Base-by-base conservation (phyloP, 495 filamentous ascomycete genomes). In the Hypoxylon fuscum region DNA sequence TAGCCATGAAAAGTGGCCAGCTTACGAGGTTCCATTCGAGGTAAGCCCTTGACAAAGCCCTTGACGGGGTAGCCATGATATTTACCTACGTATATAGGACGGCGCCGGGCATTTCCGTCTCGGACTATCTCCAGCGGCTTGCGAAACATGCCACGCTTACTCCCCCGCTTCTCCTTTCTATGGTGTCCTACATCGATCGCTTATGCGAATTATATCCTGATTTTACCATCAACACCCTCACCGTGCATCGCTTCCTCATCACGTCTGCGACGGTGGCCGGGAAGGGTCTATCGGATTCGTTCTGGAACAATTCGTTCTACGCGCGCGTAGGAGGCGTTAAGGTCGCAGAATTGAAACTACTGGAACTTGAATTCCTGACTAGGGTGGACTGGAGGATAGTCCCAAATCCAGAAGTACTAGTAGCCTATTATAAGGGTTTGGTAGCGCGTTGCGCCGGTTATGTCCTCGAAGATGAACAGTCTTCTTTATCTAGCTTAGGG, bases 131-230 rank as follows among this genome's bases (percentile, higher is more conserved):
- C 5, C 88, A 93, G 67, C 89, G 95, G 52, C 81, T 98, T 14
- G 93, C 95, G 9, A 93, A 92, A 42, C 95, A 98, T 73, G 95
- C 95, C 22, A 96, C 93, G 0, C 83, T 98, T 1, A 90, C 90
- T 5, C 93, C 95, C 5, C 93, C 95, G 5, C 90, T 98, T 50
- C 84, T 98, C n/a, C 83, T 98, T n/a, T 93, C 92, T 59, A 98
- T 98, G 93, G 95, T 98, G 49, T 98, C 94, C 71, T 98, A 98
- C 70, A 97, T 98, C 58, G 96, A 98, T 74, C 88, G 90, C n/a
- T 81, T 98, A 14, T 98, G 93, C 74, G 87, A 90, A 3, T 76
- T 95, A 22, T 98, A 96, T 70, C 88, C 92, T 5, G 89, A 91
- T 14, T 98, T 98, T 76, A 96, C 92, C 31, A 93, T 98, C 44